A percentile compares a stretch with the other conserved stretches of the same genome.
phyloP scores from a whole-genome alignment of 73 alveolate genomes.

The Loxodes magnus region DNA sequence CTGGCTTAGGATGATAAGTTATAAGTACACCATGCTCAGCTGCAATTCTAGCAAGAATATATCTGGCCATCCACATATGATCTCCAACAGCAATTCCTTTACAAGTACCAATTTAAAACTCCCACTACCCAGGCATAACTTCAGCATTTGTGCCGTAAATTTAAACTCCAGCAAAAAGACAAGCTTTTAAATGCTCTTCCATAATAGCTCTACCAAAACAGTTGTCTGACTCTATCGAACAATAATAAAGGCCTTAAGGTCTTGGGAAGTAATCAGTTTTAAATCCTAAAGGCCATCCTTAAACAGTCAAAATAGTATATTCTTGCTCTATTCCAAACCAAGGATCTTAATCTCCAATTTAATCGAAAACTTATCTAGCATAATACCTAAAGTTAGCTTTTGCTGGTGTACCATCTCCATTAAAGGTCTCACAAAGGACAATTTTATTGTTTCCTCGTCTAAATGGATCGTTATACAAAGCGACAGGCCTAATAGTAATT shows the following conservation, averaged over 20 bases:
- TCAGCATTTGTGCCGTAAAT: slow-evolving; percentile 87
- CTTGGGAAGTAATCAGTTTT: slow-evolving; percentile 69
- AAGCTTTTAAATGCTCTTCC: slow-evolving; percentile 72
- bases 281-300: slow-evolving; percentile 38
- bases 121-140: slow-evolving; percentile 94
- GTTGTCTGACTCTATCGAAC: slow-evolving; percentile 71
- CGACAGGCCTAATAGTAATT: slow-evolving; percentile 75
- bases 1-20: slow-evolving; percentile 31
- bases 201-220: slow-evolving; percentile 78
- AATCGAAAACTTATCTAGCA: slow-evolving; percentile 32
- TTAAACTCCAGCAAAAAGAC: slow-evolving; percentile 62
- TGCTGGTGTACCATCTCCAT: slow-evolving; percentile 55
- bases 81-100: slow-evolving; percentile 83
- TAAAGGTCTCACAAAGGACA: slow-evolving; percentile 57
- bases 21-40: slow-evolving; percentile 29
- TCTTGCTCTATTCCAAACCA: slow-evolving; percentile 95
- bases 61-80: slow-evolving; percentile 79
- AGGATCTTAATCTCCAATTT: slow-evolving; percentile 48
- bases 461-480: slow-evolving; percentile 80
- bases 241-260: slow-evolving; percentile 77
- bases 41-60: slow-evolving; percentile 28
- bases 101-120: slow-evolving; percentile 75
- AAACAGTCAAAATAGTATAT: slow-evolving; percentile 55
- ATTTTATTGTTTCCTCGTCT: slow-evolving; percentile 51
- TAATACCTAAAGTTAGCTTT: slow-evolving; percentile 51